Evolutionary conservation across 768 basidiomycete species (phyloP).

Genomic region (Pleurotus salmoneostramineus): DNA sequence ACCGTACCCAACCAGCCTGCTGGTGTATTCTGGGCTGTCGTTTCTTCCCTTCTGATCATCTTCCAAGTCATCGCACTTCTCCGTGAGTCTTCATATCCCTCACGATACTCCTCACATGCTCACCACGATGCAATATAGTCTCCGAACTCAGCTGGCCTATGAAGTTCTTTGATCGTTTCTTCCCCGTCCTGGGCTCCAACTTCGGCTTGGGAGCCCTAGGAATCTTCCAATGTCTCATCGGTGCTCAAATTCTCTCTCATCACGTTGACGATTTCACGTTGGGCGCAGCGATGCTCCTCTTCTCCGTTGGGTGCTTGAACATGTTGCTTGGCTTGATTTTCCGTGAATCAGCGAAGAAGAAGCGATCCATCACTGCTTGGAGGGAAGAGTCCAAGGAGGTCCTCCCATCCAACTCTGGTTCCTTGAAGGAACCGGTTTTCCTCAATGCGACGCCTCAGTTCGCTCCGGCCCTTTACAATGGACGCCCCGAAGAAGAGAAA

Average conservation of each 20-base stretch:
- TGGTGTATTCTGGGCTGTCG: conserved; percentile 87
- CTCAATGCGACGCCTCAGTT: conserved; percentile 29
- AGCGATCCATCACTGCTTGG: conserved; percentile 65
- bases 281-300: conserved; percentile 89
- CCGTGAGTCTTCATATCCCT: conserved; percentile 12
- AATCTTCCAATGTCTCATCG: conserved; percentile 83
- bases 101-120: neutral
- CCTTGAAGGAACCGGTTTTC: conserved; percentile 30
- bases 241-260: conserved; percentile 70
- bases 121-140: conserved; percentile 22
- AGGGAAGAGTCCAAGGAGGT: conserved; percentile 46
- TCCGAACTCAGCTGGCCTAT: conserved; percentile 83
- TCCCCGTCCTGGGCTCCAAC: conserved; percentile 79
- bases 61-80: conserved; percentile 80
- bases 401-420: conserved; percentile 43
- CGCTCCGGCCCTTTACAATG: conserved; percentile 30
- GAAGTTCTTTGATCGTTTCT: conserved; percentile 75
- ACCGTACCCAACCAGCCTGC: conserved; percentile 91
- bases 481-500: conserved; percentile 12
- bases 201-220: conserved; percentile 89
- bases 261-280: conserved; percentile 86
- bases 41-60: conserved; percentile 84
- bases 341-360: conserved; percentile 55
- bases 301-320: conserved; percentile 88
- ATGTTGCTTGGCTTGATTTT: conserved; percentile 74